Percentiles rank a stretch among this genome's conserved stretches.
Conservation (phyloP, 192 early-diverging fungal species). For the Coemansia sp. region DNA sequence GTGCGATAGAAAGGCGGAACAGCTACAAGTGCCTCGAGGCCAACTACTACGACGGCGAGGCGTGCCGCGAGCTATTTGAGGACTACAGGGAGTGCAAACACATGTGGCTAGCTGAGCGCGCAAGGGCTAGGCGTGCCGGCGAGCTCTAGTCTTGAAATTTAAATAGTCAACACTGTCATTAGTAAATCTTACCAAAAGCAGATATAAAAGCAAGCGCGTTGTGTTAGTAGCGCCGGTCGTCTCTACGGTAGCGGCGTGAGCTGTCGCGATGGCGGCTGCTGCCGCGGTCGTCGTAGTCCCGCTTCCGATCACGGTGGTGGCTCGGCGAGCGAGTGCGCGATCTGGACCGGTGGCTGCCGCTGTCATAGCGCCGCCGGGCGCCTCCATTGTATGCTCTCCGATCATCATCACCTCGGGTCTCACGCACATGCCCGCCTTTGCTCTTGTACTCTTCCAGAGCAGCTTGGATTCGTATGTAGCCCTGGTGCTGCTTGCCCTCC, state of each 20-base stretch:
- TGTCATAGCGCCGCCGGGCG: conserved; percentile 18
- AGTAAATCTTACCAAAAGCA: not conserved
- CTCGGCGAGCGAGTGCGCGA: conserved; percentile 30
- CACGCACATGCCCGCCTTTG: conserved; percentile 3
- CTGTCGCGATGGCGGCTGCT: conserved; percentile 17
- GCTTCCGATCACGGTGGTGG: conserved; percentile 9
- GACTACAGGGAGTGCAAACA: conserved; percentile 52
- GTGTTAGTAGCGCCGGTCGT: conserved; percentile 18
- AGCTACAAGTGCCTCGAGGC: conserved; percentile 50
- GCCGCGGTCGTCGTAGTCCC: conserved; percentile 12
- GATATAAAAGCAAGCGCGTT: not conserved
- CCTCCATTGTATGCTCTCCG: conserved; percentile 10
- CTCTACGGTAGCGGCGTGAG: conserved; percentile 26
- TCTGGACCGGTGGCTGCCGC: conserved; percentile 13
- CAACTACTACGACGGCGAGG: conserved; percentile 41
- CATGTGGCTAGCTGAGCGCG: conserved; percentile 41
- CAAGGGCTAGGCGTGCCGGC: conserved; percentile 17
- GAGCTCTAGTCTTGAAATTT: not conserved
- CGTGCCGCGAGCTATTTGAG: conserved; percentile 34
- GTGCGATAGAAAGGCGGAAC: conserved; percentile 42
- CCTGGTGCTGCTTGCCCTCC: conserved; percentile 81
- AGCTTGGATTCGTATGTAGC: conserved; percentile 74
- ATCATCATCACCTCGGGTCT: conserved; percentile 11
- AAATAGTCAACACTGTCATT: not conserved
- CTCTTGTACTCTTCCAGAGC: conserved; percentile 66